These are phyloP conservation scores for Jaltomata sinuosa DNA, from an alignment of 257 asterid species.

Conservation along the genomic window DNA sequence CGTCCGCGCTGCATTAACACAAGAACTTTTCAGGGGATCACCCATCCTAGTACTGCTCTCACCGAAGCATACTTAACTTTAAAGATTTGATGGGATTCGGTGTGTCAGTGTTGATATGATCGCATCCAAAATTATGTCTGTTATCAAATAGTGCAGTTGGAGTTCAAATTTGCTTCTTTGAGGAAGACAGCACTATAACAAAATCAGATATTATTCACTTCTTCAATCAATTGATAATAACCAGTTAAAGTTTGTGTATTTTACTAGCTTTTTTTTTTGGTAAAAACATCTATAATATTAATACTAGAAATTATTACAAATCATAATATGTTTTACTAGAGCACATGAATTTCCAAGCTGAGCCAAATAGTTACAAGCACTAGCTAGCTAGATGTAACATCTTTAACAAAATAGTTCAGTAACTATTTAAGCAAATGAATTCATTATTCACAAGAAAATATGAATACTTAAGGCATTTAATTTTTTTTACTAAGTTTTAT, in stretches of 20 bases:
- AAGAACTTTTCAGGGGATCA: neutral
- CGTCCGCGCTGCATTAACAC: no score
- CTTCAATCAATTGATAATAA: neutral
- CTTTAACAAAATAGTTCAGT: no score
- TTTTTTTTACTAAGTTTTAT: no score
- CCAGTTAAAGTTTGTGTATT: neutral
- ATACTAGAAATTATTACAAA: no score
- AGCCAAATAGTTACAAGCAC: no score
- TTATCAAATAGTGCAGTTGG: neutral
- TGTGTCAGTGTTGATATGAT: neutral
- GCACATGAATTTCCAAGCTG: no score
- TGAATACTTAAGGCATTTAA: no score
- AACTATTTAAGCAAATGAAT: no score
- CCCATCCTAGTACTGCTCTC: neutral
- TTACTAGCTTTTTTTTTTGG: neutral
- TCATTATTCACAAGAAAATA: no score
- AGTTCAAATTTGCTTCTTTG: neutral
- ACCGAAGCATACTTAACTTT: neutral
- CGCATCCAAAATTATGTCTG: neutral
- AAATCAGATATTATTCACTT: neutral
- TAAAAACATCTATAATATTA: neutral
- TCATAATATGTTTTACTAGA: neutral
- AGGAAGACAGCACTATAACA: neutral
- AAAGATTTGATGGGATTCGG: neutral
- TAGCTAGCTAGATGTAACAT: no score